These are phyloP conservation scores for Phytophthora meadii DNA, from an alignment of 352 stramenopile genomes.

Conservation along the genomic window DNA sequence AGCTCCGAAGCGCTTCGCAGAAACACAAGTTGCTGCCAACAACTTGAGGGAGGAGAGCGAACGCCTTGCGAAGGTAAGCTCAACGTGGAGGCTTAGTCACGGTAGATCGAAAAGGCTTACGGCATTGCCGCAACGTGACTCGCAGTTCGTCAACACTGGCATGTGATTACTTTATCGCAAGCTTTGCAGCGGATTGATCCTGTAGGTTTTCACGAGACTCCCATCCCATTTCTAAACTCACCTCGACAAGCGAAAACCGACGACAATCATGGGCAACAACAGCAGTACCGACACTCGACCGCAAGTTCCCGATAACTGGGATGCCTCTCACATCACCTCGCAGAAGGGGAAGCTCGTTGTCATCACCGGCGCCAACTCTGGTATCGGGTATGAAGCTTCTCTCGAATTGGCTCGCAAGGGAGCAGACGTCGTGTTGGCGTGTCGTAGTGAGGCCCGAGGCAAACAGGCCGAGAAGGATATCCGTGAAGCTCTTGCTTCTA, in stretches of 20 bases:
- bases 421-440: slow-evolving; percentile 42
- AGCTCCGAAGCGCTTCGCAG: slow-evolving; percentile 32
- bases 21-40: slow-evolving; percentile 13
- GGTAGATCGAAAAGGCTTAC: too few relatives aligned
- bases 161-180: too few relatives aligned
- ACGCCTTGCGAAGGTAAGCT: slow-evolving; percentile 21
- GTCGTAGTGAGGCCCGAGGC: slow-evolving; percentile 35
- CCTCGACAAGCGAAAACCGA: neutral
- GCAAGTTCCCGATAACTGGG: slow-evolving; percentile 29
- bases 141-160: too few relatives aligned
- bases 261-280: slow-evolving; percentile 20
- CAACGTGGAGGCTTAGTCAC: slow-evolving; percentile 4
- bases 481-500: slow-evolving; percentile 8
- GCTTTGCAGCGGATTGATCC: too few relatives aligned
- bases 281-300: slow-evolving; percentile 10
- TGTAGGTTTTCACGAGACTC: too few relatives aligned
- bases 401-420: slow-evolving; percentile 26
- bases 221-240: too few relatives aligned
- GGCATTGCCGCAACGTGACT: too few relatives aligned
- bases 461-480: slow-evolving; percentile 34
- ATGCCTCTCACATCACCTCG: slow-evolving; percentile 22
- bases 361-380: slow-evolving; percentile 41
- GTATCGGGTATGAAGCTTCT: slow-evolving; percentile 24
- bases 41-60: slow-evolving; percentile 42
- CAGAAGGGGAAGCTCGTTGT: slow-evolving; percentile 38